Conservation (phyloP, 208 protist species). For the Crithidia brevicula region DNA sequence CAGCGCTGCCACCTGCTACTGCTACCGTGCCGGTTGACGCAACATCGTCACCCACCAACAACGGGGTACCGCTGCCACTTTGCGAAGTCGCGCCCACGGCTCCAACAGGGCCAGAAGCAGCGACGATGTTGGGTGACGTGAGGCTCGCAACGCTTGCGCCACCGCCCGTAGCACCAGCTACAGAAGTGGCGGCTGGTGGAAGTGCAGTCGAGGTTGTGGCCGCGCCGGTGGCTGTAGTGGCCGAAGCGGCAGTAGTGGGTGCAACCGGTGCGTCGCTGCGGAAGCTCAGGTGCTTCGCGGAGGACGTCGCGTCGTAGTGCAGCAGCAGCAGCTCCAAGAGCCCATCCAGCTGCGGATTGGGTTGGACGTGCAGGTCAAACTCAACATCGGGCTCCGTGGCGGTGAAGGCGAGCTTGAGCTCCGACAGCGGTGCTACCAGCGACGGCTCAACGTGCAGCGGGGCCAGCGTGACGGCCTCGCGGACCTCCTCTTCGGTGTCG, state of each 20-base stretch:
- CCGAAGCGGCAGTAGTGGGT: background rate
- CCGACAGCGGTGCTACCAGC: conserved; percentile 50
- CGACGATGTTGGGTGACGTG: background rate
- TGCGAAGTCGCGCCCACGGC: background rate
- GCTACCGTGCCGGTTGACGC: too few relatives aligned
- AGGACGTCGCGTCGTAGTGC: conserved; percentile 76
- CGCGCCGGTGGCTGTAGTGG: background rate
- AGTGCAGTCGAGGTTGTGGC: background rate
- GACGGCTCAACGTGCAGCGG: conserved; percentile 54
- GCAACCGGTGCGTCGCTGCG: conserved; percentile 27
- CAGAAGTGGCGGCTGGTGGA: background rate
- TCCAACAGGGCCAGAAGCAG: background rate
- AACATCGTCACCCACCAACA: background rate
- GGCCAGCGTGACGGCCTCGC: conserved; percentile 65
- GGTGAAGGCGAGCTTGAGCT: conserved; percentile 66
- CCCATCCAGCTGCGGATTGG: conserved; percentile 69
- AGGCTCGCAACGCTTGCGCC: background rate
- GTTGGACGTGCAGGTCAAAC: conserved; percentile 48
- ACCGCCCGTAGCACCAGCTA: background rate
- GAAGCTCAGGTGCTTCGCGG: conserved; percentile 56
- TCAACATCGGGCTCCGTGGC: conserved; percentile 68
- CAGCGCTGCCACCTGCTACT: conserved; percentile 2
- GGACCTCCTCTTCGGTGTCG: conserved; percentile 48
- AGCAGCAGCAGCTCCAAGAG: conserved; percentile 77
- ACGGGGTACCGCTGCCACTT: background rate